phyloP scores from a whole-genome alignment of 257 asterid species.

The Lithospermum erythrorhizon region DNA sequence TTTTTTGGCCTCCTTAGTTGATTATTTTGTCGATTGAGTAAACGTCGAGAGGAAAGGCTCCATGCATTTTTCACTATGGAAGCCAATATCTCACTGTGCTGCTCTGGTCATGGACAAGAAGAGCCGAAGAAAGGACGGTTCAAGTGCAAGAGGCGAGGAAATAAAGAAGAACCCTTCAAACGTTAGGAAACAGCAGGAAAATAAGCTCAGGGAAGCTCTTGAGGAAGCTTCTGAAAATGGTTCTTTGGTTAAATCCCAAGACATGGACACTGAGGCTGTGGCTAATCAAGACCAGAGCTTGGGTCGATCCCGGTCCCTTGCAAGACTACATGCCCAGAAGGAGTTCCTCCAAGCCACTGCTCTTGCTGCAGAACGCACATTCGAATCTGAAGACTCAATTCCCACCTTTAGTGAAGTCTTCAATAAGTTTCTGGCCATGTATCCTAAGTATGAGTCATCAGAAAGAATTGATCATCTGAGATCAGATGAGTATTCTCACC shows the following conservation, averaged over 20 bases:
- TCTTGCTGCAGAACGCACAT: constrained; percentile 80
- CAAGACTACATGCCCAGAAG: constrained; percentile 86
- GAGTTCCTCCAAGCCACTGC: constrained; percentile 92
- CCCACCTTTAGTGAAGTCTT: constrained; percentile 63
- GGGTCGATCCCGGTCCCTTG: constrained; percentile 85
- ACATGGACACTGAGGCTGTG: constrained; percentile 52
- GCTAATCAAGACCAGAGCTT: constrained; percentile 59
- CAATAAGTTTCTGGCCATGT: constrained; percentile 79
- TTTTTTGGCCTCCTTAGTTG: constrained; percentile 20
- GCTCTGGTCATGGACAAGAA: constrained; percentile 83
- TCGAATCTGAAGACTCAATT: constrained; percentile 52
- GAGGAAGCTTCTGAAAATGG: constrained; percentile 99
- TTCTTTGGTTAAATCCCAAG: constrained; percentile 73
- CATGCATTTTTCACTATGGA: constrained; percentile 98
- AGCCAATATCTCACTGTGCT: constrained; percentile 96
- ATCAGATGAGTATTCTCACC: constrained; percentile 81
- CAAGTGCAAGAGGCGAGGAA: constrained; percentile 52
- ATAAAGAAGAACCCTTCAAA: constrained; percentile 50
- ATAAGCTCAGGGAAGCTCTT: constrained; percentile 88
- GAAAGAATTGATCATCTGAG: constrained; percentile 90
- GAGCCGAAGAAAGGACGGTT: constrained; percentile 67
- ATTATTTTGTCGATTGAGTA: constrained; percentile 22
- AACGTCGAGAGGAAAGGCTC: constrained; percentile 23
- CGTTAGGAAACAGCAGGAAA: constrained; percentile 70
- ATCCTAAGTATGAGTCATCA: constrained; percentile 74